Evolutionary conservation across 2,329 filamentous ascomycete genomes (phyloP).

Genomic region (Paracorniculantispora psalliotae): DNA sequence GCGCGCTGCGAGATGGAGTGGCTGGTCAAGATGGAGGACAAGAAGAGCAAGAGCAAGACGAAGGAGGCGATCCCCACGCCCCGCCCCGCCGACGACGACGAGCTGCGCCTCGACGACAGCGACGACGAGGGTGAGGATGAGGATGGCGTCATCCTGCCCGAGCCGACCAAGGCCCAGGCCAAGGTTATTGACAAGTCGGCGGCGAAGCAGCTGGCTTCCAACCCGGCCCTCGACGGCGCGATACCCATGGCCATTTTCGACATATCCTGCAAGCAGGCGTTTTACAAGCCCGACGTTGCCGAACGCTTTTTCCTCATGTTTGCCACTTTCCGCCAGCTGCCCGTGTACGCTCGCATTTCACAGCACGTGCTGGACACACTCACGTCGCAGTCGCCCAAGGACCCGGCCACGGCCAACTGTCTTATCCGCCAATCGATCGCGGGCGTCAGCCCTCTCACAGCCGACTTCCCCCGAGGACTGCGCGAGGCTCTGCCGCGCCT

Average conservation of each 20-base stretch:
- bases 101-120: constrained; percentile 38
- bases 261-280: constrained; percentile 71
- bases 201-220: constrained; percentile 51
- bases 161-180: constrained; percentile 35
- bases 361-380: constrained; percentile 68
- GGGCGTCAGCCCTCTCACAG: constrained; percentile 56
- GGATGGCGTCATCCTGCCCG: constrained; percentile 39
- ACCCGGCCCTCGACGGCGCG: constrained; percentile 84
- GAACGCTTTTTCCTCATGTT: constrained; percentile 80
- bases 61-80: constrained; percentile 43
- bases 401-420: constrained; percentile 63
- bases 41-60: constrained; percentile 53
- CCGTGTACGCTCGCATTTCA: constrained; percentile 61
- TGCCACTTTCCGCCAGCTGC: constrained; percentile 60
- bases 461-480: constrained; percentile 69
- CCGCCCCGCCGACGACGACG: constrained; percentile 44
- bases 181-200: constrained; percentile 44
- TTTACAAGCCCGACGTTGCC: constrained; percentile 60
- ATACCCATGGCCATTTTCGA: constrained; percentile 93
- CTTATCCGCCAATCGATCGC: constrained; percentile 66
- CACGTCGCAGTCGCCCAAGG: constrained; percentile 52
- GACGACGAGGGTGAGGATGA: constrained; percentile 41
- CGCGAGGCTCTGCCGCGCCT: constrained; percentile 60
- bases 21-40: constrained; percentile 71
- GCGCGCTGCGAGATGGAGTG: constrained; percentile 90